phyloP scores from a whole-genome alignment of 1,139 yeast genomes.

The Debaryomyces coudertii region DNA sequence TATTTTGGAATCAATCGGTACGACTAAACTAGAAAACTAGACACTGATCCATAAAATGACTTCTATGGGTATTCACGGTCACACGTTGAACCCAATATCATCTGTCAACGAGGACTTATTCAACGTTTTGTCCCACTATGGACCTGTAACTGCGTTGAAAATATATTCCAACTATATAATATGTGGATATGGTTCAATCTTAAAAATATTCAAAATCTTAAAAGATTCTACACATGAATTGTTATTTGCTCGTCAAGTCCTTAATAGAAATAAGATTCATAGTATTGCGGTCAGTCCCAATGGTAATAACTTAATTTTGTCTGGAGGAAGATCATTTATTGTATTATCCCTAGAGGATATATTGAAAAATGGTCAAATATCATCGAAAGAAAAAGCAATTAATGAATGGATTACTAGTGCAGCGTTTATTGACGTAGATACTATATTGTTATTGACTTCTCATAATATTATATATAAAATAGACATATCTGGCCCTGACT shows the following conservation, averaged over 20 bases:
- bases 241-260: slow-evolving; percentile 48
- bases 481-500: slow-evolving; percentile 26
- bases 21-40: background rate
- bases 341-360: slow-evolving; percentile 36
- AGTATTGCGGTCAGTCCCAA: slow-evolving; percentile 53
- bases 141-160: slow-evolving; percentile 73
- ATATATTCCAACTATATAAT: slow-evolving; percentile 45
- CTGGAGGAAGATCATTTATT: slow-evolving; percentile 76
- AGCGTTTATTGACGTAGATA: slow-evolving; percentile 45
- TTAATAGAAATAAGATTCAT: slow-evolving; percentile 77
- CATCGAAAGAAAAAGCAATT: slow-evolving; percentile 48
- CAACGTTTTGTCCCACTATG: slow-evolving; percentile 51
- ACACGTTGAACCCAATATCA: slow-evolving; percentile 17
- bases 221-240: slow-evolving; percentile 39
- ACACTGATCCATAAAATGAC: background rate
- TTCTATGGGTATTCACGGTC: background rate
- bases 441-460: slow-evolving; percentile 66
- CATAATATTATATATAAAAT: slow-evolving; percentile 70
- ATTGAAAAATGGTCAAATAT: slow-evolving; percentile 8
- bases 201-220: slow-evolving; percentile 54
- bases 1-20: background rate
- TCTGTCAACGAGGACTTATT: slow-evolving; percentile 26
- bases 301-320: slow-evolving; percentile 43
- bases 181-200: slow-evolving; percentile 77
- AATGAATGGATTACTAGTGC: slow-evolving; percentile 80